Conservation (phyloP, 2,329 filamentous ascomycete genomes). For the Fulvia fulva region DNA sequence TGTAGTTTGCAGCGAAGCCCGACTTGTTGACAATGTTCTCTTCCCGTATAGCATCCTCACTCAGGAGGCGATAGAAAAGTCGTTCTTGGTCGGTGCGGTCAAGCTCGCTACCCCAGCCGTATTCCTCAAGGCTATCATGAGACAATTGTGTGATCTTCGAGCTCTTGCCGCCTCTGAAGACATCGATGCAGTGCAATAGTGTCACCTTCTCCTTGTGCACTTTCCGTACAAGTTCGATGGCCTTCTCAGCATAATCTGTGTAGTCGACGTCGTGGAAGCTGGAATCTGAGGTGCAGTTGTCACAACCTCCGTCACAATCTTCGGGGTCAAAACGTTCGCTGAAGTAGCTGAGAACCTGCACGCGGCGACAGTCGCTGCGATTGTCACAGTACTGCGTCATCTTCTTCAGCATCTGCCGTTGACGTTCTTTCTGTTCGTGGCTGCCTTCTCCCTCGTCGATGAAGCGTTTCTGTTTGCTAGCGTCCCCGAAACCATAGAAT, state of each 20-base stretch:
- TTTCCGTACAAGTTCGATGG: constrained; percentile 62
- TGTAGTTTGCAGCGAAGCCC: constrained; percentile 71
- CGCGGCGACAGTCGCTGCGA: constrained; percentile 76
- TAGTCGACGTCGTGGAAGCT: constrained; percentile 73
- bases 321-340: constrained; percentile 72
- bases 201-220: constrained; percentile 61
- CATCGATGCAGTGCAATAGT: constrained; percentile 75
- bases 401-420: constrained; percentile 77
- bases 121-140: constrained; percentile 54
- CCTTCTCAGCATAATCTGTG: constrained; percentile 67
- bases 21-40: constrained; percentile 41
- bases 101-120: constrained; percentile 65
- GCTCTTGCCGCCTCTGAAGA: constrained; percentile 68
- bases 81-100: constrained; percentile 75
- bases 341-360: constrained; percentile 90
- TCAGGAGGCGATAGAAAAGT: constrained; percentile 72
- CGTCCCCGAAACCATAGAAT: constrained; percentile 79
- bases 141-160: constrained; percentile 53
- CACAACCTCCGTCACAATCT: constrained; percentile 72
- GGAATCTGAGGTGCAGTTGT: constrained; percentile 77
- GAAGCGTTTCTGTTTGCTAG: constrained; percentile 68
- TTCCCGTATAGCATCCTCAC: constrained; percentile 70
- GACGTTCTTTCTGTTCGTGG: constrained; percentile 74
- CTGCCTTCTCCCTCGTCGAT: constrained; percentile 71
- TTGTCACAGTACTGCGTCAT: constrained; percentile 91